Base-by-base conservation (phyloP, 257 asterid genomes). In the Prunella vulgaris region DNA sequence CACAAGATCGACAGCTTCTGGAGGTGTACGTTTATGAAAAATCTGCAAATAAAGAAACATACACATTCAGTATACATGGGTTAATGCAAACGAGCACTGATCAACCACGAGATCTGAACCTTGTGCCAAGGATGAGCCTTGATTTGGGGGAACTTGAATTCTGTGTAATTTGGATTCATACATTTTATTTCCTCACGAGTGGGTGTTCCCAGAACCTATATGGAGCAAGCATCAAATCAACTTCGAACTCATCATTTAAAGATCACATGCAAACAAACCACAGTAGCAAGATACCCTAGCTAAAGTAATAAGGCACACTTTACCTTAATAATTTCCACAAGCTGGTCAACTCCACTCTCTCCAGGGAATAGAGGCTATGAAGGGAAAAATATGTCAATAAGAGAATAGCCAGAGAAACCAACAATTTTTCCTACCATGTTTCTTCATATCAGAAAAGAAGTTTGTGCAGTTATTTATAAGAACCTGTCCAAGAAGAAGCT, bases 91-190 rank as follows among this genome's bases (percentile, higher is more conserved):
- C 2, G 30, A 48, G 66, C 17, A 60, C 1, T 9, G n/a, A 61
- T 21, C 60, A 64, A 46, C 5, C 30, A 21, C 44, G 10, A 25
- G 71, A 33, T 62, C 18, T 82, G 64, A 58, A 81, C 96, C 83
- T 90, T 90, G 79, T 88, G 96, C 97, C 97, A 90, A 21, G 97
- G 97, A 76, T 90, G 96, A 71, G 97, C 92, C 76, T 90, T 90
- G 78, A 90, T 88, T 77, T 88, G 96, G 32, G 94, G 96, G 74
- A 90, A 88, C 78, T 88, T 90, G 78, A 88, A 90, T 75, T 90
- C 97, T 0, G 92, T 86, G 79, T 90, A 90, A 59, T 90, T 90
- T 32, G 96, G 97, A 80, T 88, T 90, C 97, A 90, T 88, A 59
- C 96, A 88, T 76, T 90, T 90, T 71, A 90, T 86, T 76, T 90